Percentiles rank a stretch among this genome's conserved stretches.
These are phyloP conservation scores for Sequoia sempervirens DNA, from an alignment of 75 land plant genomes.

Conservation along the genomic window DNA sequence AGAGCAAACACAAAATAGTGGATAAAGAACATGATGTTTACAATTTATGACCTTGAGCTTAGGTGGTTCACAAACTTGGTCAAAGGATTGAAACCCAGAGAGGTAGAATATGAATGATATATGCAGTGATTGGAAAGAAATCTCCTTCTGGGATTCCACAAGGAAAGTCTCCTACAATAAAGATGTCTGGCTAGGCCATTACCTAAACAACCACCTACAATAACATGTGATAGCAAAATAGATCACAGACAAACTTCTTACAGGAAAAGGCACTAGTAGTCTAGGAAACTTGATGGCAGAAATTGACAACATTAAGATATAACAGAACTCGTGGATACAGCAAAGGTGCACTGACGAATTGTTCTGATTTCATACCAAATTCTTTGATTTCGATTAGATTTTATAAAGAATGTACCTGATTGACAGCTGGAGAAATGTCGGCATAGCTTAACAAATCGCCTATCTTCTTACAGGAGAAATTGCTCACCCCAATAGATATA, in stretches of 20 bases:
- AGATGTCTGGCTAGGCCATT: no score
- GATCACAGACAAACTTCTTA: neutral
- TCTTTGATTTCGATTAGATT: neutral
- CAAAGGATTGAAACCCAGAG: no score
- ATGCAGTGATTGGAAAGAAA: no score
- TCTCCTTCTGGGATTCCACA: no score
- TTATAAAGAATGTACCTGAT: slow-evolving; percentile 35
- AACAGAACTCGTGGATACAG: neutral
- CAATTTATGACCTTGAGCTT: no score
- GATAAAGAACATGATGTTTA: neutral
- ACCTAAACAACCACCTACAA: neutral
- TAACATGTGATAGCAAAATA: neutral
- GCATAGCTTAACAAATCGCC: slow-evolving; percentile 28
- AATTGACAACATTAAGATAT: neutral
- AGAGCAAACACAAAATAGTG: no score
- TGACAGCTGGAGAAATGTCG: slow-evolving; percentile 54
- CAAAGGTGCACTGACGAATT: neutral
- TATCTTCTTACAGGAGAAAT: slow-evolving; percentile 63
- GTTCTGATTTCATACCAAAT: neutral
- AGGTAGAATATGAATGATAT: no score
- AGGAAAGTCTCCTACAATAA: no score
- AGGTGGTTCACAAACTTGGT: no score
- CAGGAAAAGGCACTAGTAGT: neutral
- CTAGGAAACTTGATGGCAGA: neutral
- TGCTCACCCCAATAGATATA: slow-evolving; percentile 70